Base-by-base conservation (phyloP, 2,329 filamentous ascomycete species). In the Paecilomyces sp. region DNA sequence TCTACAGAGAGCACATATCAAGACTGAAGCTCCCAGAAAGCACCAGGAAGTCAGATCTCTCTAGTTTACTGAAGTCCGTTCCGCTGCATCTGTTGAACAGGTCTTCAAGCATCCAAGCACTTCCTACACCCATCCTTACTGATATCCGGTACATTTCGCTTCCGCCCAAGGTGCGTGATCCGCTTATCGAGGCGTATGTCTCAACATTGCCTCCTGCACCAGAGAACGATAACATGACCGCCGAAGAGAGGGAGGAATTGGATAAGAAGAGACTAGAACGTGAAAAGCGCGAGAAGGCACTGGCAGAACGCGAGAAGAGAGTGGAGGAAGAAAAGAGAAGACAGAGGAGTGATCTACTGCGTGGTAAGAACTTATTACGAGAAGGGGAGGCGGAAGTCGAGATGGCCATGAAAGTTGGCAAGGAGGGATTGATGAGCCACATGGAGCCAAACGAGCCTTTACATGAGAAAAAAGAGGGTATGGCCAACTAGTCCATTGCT, bases 1-100 rank as follows among this genome's bases (percentile, higher is more conserved):
- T 74, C 61, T 81, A 81, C 62, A 74, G 79, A 3, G 79, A 81
- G 18, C 72, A 79, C 58, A 76, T 80, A 24, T 69, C 73, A 22
- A 74, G 77, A 50, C 63, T 81, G 56, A 81, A 81, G 62, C 68
- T 75, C n/a, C 69, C 76, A 7, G 79, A 80, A 59, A 74, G 71
- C 60, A 77, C 71, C 4, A 68, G 77, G 57, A 79, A 79, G 63
- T 78, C 78, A 22, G 79, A 80, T 31, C 67, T 81, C 11, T 76
- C 76, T 8, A 61, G 70, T 8, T 65, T 81, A 36, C 69, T 81
- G 8, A 80, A 79, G 60, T 77, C 76, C 3, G 68, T 71, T 15
- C 74, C 77, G 12, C 57, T 77, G 34, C 71, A 75, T 55, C 63
- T 67, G 15, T 62, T 80, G 18, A 77, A 80, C 58, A 70, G 67